A percentile compares a stretch with the other conserved stretches of the same genome.
phyloP scores from a whole-genome alignment of 148 eudicot species.

The Rhododendron molle region DNA sequence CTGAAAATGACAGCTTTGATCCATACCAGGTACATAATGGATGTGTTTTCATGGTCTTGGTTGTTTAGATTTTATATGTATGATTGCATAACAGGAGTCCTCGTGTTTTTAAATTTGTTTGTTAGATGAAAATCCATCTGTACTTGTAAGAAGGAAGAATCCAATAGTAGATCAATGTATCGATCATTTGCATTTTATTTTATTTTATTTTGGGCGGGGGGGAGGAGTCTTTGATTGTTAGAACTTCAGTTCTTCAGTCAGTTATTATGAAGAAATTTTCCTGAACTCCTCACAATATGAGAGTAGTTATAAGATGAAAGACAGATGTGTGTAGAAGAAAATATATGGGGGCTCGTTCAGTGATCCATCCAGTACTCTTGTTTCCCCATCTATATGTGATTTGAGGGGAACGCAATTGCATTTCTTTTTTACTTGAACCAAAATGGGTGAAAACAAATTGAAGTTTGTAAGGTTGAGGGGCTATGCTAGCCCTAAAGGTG shows the following conservation, averaged over 20 bases:
- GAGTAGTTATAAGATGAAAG: background rate
- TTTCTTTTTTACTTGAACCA: background rate
- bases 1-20: conserved; percentile 84
- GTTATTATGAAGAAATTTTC: background rate
- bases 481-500: background rate
- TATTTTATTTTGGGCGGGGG: too few relatives aligned
- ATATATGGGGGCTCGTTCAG: background rate
- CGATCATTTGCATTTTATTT: background rate
- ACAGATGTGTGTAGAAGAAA: background rate
- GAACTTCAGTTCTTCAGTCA: background rate
- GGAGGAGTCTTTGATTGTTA: background rate
- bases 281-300: background rate
- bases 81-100: background rate
- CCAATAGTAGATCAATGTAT: background rate
- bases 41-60: background rate
- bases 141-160: background rate
- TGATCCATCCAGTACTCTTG: background rate
- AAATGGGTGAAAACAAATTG: background rate
- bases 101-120: background rate
- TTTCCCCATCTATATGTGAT: background rate
- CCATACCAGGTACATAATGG: conserved; percentile 72
- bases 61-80: background rate
- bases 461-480: background rate
- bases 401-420: background rate
- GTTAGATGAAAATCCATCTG: background rate